Evolutionary conservation across 129 eudicot species (phyloP).

Genomic region (Artemisia argyi): DNA sequence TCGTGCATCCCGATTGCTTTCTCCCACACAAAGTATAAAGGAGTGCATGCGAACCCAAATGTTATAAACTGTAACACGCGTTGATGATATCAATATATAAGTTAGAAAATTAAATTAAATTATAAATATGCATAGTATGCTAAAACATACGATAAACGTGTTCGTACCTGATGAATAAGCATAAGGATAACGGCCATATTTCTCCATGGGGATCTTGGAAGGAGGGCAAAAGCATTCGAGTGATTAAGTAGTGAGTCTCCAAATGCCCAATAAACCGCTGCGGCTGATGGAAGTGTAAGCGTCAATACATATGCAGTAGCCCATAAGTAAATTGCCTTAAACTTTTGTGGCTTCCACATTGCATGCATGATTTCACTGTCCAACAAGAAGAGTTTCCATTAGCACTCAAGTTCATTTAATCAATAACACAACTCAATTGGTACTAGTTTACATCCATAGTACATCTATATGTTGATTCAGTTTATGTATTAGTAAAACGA

Average conservation of each 20-base stretch:
- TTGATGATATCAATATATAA: too few species aligned
- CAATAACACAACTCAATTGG: too few species aligned
- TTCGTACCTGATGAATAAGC: slow-evolving; percentile 93
- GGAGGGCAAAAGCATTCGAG: slow-evolving; percentile 91
- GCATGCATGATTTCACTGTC: slow-evolving; percentile 97
- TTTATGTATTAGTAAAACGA: too few species aligned
- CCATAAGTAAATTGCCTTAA: slow-evolving; percentile 77
- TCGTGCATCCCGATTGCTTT: slow-evolving; percentile 98
- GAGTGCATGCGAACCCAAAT: slow-evolving; percentile 96
- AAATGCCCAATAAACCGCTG: slow-evolving; percentile 96
- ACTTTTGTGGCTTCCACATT: slow-evolving; percentile 98
- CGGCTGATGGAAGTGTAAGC: slow-evolving; percentile 85
- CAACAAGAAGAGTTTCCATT: not conserved
- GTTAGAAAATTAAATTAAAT: not conserved
- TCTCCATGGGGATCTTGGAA: slow-evolving; percentile 81
- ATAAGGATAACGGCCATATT: slow-evolving; percentile 93
- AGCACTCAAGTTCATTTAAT: not conserved
- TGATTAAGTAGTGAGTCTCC: slow-evolving; percentile 90
- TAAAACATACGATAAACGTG: not conserved
- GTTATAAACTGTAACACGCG: slow-evolving; percentile 71
- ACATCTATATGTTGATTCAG: too few species aligned
- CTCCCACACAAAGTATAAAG: slow-evolving; percentile 95
- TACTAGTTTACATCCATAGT: too few species aligned
- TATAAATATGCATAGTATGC: not conserved
- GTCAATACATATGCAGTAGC: slow-evolving; percentile 86